A percentile compares a stretch with the other conserved stretches of the same genome.
Evolutionary conservation across 2,329 filamentous ascomycete genomes (phyloP).

Genomic region (Ophiostoma himal-ulmi): DNA sequence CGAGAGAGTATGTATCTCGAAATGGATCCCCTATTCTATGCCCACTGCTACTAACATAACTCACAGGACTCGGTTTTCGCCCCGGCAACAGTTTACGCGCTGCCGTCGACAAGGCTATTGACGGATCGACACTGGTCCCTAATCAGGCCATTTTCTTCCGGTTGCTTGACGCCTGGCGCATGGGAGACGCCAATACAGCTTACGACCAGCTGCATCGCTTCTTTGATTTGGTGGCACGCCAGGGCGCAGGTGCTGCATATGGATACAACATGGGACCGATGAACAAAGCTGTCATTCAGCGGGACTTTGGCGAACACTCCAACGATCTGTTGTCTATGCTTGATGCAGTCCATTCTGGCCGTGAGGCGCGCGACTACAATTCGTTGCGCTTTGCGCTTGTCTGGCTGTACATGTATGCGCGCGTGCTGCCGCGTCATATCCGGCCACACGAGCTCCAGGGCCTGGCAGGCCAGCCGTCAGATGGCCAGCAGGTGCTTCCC

Average conservation of each 20-base stretch:
- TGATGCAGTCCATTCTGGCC: slow-evolving; percentile 87
- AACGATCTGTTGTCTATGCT: slow-evolving; percentile 93
- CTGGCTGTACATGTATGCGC: slow-evolving; percentile 91
- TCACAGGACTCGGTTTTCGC: slow-evolving; percentile 22
- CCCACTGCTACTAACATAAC: neutral
- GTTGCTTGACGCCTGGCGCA: slow-evolving; percentile 81
- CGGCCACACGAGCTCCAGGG: slow-evolving; percentile 27
- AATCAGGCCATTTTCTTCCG: slow-evolving; percentile 45
- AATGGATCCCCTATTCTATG: too few relatives aligned
- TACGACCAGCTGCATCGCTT: slow-evolving; percentile 91
- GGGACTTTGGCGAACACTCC: slow-evolving; percentile 85
- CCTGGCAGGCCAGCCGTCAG: slow-evolving; percentile 23
- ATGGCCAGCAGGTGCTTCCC: slow-evolving; percentile 26
- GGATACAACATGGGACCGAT: slow-evolving; percentile 87
- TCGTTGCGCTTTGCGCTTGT: slow-evolving; percentile 94
- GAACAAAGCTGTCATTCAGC: slow-evolving; percentile 87
- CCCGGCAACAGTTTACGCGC: slow-evolving; percentile 17
- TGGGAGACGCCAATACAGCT: slow-evolving; percentile 81
- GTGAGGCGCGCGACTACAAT: slow-evolving; percentile 85
- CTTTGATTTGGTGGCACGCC: slow-evolving; percentile 86
- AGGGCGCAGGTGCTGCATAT: slow-evolving; percentile 71
- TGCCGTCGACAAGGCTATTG: slow-evolving; percentile 19
- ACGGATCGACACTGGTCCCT: slow-evolving; percentile 20
- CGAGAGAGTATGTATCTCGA: slow-evolving; percentile 18
- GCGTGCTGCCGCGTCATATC: slow-evolving; percentile 48